Evolutionary conservation across 1,284 basidiomycete species (phyloP).

Genomic region (Laetiporus sulphureus): DNA sequence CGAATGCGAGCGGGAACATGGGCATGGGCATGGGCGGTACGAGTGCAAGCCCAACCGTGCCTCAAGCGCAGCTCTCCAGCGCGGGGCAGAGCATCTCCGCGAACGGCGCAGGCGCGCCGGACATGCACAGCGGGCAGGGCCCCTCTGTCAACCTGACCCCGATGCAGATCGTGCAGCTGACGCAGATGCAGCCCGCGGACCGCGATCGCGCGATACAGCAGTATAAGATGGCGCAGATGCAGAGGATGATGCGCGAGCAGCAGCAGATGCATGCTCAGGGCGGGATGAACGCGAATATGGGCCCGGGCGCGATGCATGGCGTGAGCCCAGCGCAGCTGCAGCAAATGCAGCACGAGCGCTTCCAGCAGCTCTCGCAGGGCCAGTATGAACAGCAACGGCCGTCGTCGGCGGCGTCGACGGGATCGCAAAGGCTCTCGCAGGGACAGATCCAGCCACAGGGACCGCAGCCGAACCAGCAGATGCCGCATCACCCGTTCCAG

Average conservation of each 20-base stretch:
- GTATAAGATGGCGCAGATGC: slow-evolving; percentile 13
- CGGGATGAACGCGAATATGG: too few species aligned
- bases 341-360: slow-evolving; percentile 4
- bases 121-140: neutral
- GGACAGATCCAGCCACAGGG: neutral
- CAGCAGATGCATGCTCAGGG: slow-evolving; percentile 10
- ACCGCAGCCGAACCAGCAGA: slow-evolving; percentile 6
- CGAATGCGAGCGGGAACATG: too few species aligned
- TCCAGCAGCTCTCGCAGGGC: slow-evolving; percentile 6
- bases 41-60: slow-evolving; percentile 2
- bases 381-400: slow-evolving; percentile 12
- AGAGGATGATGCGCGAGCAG: slow-evolving; percentile 11
- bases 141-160: slow-evolving; percentile 2
- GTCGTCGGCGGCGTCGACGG: slow-evolving; percentile 14
- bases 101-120: neutral
- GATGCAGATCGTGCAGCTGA: slow-evolving; percentile 13
- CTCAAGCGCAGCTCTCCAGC: neutral
- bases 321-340: slow-evolving; percentile 1
- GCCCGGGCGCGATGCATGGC: too few species aligned
- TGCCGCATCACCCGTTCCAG: slow-evolving; percentile 10
- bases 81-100: neutral
- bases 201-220: slow-evolving; percentile 8
- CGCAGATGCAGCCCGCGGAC: slow-evolving; percentile 10
- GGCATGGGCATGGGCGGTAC: too few species aligned
- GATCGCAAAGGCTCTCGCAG: slow-evolving; percentile 8